Percentiles rank a stretch among this genome's conserved stretches.
Evolutionary conservation across 192 early-diverging fungal species (phyloP).

Genomic region (Obelidium mucronatum): DNA sequence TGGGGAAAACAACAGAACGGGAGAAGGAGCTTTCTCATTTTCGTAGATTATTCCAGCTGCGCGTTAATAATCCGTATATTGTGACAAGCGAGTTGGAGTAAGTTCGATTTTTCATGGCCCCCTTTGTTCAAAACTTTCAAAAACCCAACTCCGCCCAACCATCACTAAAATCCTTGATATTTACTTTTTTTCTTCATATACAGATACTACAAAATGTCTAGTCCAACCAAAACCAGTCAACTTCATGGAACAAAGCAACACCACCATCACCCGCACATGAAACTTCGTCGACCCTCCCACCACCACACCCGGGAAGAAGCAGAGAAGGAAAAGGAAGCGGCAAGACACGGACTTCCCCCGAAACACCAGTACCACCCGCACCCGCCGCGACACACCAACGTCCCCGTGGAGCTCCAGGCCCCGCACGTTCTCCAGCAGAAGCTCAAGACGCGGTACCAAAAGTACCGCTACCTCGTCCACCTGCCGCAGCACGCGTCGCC

Average conservation of each 20-base stretch:
- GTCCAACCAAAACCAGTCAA: neutral
- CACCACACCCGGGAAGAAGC: conserved; percentile 8
- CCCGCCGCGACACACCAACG: neutral
- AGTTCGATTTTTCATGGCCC: neutral
- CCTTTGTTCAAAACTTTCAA: too few relatives aligned
- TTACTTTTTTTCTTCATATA: neutral
- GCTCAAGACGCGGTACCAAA: conserved; percentile 20
- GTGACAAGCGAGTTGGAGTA: conserved; percentile 21
- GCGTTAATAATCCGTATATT: conserved; percentile 33
- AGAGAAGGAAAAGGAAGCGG: neutral
- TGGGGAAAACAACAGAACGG: conserved; percentile 17
- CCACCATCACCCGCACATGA: neutral
- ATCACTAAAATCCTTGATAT: too few relatives aligned
- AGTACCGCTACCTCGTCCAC: conserved; percentile 26
- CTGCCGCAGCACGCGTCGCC: neutral
- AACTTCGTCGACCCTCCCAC: neutral
- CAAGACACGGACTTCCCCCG: neutral
- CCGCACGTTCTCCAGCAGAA: conserved; percentile 19
- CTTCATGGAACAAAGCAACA: too few relatives aligned
- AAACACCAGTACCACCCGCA: conserved; percentile 16
- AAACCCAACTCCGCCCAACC: too few relatives aligned
- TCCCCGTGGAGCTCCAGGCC: neutral
- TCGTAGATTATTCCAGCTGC: conserved; percentile 31
- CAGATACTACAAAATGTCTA: neutral
- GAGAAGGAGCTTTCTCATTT: conserved; percentile 36